Evolutionary conservation across 176 grass and related monocot species (phyloP).

Genomic region (Secale cereale): DNA sequence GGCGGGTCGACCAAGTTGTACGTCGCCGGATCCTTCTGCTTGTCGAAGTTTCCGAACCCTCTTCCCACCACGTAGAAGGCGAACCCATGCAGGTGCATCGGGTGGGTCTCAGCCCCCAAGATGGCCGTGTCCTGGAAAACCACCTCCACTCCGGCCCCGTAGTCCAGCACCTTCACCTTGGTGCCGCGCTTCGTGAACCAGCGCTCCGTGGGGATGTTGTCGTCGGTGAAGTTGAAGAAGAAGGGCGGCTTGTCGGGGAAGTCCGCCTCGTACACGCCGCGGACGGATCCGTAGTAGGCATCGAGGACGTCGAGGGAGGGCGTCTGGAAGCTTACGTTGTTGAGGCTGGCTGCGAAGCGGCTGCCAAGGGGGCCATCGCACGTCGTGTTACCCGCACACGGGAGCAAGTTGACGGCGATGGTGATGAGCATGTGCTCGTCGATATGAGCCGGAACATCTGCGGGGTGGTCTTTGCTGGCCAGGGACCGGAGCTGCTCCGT

Average conservation of each 20-base stretch:
- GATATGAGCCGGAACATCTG: background rate
- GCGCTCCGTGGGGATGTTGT: too few relatives aligned
- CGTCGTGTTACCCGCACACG: background rate
- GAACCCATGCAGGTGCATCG: conserved; percentile 40
- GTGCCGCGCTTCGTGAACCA: conserved; percentile 28
- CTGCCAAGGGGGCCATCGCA: background rate
- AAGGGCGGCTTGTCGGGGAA: conserved; percentile 46
- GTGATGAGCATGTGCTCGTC: conserved; percentile 18
- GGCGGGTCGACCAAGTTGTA: conserved; percentile 38
- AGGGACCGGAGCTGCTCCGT: background rate
- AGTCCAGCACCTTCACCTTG: conserved; percentile 64
- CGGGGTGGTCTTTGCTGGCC: background rate
- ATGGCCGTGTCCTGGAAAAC: conserved; percentile 33
- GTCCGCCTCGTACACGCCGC: conserved; percentile 14
- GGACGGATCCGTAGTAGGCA: conserved; percentile 4
- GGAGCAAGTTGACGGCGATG: background rate
- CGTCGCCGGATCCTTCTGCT: background rate
- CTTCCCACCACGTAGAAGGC: conserved; percentile 36
- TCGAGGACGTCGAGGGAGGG: conserved; percentile 21
- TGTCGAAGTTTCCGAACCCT: conserved; percentile 15
- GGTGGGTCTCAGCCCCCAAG: conserved; percentile 22
- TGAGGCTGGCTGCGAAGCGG: conserved; percentile 34
- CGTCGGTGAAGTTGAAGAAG: conserved; percentile 38
- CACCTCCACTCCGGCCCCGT: conserved; percentile 37
- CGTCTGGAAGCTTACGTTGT: conserved; percentile 38